phyloP scores from a whole-genome alignment of 2,329 filamentous ascomycete species.

The Aureobasidium sp. region DNA sequence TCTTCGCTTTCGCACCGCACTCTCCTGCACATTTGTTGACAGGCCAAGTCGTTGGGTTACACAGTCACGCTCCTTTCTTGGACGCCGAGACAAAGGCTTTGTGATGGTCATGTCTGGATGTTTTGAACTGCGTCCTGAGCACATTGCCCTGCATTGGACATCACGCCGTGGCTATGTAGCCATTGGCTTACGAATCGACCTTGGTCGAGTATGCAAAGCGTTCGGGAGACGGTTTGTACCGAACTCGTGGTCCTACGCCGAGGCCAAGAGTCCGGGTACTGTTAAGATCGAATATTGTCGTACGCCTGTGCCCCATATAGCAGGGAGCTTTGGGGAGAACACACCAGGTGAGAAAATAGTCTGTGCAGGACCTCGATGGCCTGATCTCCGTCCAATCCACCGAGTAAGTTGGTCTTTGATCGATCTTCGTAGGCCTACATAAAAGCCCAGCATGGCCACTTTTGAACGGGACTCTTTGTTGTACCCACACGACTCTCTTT shows the following conservation, averaged over 20 bases:
- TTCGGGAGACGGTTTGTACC: not conserved
- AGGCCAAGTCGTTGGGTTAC: conserved; percentile 4
- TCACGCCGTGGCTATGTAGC: not conserved
- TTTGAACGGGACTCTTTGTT: not conserved
- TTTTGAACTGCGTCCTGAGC: not conserved
- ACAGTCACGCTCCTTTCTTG: not conserved
- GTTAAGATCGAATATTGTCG: conserved; percentile 7
- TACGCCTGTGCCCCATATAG: not conserved
- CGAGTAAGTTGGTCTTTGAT: not conserved
- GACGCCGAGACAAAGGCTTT: not conserved
- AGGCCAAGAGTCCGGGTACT: not conserved
- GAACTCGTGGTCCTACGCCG: not conserved
- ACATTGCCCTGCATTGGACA: not conserved
- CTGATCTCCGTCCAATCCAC: not conserved
- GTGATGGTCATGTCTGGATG: not conserved
- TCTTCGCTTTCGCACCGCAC: not conserved
- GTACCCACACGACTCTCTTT: not conserved
- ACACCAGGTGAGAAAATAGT: not conserved
- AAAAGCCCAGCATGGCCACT: not conserved
- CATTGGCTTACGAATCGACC: not conserved
- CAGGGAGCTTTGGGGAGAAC: not conserved
- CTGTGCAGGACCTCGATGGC: not conserved
- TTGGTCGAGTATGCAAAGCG: not conserved
- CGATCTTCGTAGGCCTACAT: not conserved
- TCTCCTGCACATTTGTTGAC: not conserved